Base-by-base conservation (phyloP, 83 land plant genomes). In the Picea engelmannii region DNA sequence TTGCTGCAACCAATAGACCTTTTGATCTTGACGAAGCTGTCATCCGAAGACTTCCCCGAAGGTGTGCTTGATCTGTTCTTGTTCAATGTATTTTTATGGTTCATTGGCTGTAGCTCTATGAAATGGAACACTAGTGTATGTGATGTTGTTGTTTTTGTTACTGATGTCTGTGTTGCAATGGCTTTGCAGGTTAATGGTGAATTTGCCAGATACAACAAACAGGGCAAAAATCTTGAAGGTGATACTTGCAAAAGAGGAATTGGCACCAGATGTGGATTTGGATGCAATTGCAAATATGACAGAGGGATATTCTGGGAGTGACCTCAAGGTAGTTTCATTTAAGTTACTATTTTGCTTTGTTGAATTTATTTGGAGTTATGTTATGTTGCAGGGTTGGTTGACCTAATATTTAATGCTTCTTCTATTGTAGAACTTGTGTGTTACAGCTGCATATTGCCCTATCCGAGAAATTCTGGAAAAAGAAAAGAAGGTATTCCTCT, bases 21-120 rank as follows among this genome's bases (percentile, higher is more conserved):
- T 84, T 81, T 76, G 86, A 84, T 82, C 71, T 84, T 20, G 86
- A 84, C 75, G 84, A 81, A 55, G 86, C 80, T 31, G 84, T 84
- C 11, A 81, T 81, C 52, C 66, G 86, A 21, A 84, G 86, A 35
- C 16, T 84, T 76, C 84, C 86, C 8, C 47, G 80, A 12, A 79
- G 85, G 85, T 84, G 60, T 13, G 68, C 62, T 25, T 80, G 15
- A 52, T 52, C 15, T 3, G 3, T 11, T 52, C 0, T 52, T 13
- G 58, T 52, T 52, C 58, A 2, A 12, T 0, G 58, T 2, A 0
- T 52, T 52, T 1, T 47, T 52, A 3, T 52, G 12, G 58, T 52
- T 52, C 12, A 52, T 52, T 52, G 15, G 58, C 58, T 3, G 58
- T 52, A 12, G 15, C 58, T 52, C 15, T 52, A 12, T 52, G 58